These are phyloP conservation scores for Coniochaeta sp. DNA, from an alignment of 2,329 filamentous ascomycete genomes.

Conservation along the genomic window DNA sequence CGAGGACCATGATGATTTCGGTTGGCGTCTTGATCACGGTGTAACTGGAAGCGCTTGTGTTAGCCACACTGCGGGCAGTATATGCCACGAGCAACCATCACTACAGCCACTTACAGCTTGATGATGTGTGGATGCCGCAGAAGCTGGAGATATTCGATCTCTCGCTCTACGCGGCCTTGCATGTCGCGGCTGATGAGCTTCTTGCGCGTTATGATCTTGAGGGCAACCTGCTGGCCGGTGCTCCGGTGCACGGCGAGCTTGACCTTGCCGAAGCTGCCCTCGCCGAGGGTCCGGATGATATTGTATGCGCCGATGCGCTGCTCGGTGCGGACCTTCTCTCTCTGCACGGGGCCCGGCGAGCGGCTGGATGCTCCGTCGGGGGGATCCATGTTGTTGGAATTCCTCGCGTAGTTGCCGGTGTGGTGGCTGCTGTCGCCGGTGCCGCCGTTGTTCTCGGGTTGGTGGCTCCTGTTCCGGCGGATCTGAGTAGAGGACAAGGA, in stretches of 20 bases:
- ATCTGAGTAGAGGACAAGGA: constrained; percentile 60
- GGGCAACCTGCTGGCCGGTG: constrained; percentile 88
- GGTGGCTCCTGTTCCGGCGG: constrained; percentile 38
- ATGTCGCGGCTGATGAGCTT: constrained; percentile 96
- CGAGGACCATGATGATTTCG: constrained; percentile 98
- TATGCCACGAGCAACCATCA: no score
- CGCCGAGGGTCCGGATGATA: constrained; percentile 81
- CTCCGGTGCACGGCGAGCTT: constrained; percentile 91
- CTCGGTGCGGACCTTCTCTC: constrained; percentile 54
- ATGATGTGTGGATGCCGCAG: constrained; percentile 97
- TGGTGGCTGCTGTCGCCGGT: constrained; percentile 22
- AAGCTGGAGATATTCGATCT: constrained; percentile 96
- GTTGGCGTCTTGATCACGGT: constrained; percentile 91
- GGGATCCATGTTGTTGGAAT: constrained; percentile 11
- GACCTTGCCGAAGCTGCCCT: constrained; percentile 97
- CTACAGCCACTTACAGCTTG: constrained; percentile 86
- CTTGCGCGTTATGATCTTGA: constrained; percentile 96
- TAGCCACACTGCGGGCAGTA: constrained; percentile 14
- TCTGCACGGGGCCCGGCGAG: constrained; percentile 9
- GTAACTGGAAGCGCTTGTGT: constrained; percentile 47
- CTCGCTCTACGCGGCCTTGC: constrained; percentile 93
- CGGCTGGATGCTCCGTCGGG: constrained; percentile 21
- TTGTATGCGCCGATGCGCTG: constrained; percentile 89
- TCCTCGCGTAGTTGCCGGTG: constrained; percentile 11
- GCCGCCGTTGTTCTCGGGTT: constrained; percentile 23